Evolutionary conservation across 2,329 filamentous ascomycete genomes (phyloP).

Genomic region (Hortaea werneckii): DNA sequence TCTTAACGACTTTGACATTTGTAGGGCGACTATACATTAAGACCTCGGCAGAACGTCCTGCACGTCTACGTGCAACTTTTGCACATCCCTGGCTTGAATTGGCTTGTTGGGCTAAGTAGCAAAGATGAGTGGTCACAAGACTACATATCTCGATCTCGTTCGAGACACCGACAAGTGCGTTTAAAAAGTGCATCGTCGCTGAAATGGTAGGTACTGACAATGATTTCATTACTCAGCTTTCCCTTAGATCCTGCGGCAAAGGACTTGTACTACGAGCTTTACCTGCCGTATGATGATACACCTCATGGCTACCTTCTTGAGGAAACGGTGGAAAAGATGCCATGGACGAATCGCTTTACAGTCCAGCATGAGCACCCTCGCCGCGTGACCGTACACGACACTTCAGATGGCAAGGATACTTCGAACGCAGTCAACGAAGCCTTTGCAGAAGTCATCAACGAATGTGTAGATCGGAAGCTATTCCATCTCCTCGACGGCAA

Average conservation of each 20-base stretch:
- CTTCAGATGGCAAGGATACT: slow-evolving; percentile 50
- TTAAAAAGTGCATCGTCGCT: too few relatives aligned
- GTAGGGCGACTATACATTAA: too few relatives aligned
- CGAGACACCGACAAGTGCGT: not conserved
- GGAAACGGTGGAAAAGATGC: slow-evolving; percentile 48
- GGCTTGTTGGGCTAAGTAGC: not conserved
- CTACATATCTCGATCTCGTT: not conserved
- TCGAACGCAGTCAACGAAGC: slow-evolving; percentile 47
- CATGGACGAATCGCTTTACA: slow-evolving; percentile 45
- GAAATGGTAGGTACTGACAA: not conserved
- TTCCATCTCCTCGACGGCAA: slow-evolving; percentile 67
- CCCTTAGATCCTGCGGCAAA: slow-evolving; percentile 35
- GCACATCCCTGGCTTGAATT: too few relatives aligned
- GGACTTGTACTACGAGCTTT: slow-evolving; percentile 51
- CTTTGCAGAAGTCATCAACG: slow-evolving; percentile 54
- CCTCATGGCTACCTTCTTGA: slow-evolving; percentile 49
- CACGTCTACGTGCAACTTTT: too few relatives aligned
- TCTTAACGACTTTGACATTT: too few relatives aligned
- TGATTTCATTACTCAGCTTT: slow-evolving; percentile 32
- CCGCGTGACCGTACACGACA: slow-evolving; percentile 22
- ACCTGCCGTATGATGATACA: slow-evolving; percentile 54
- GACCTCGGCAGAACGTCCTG: too few relatives aligned
- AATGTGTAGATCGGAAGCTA: slow-evolving; percentile 33
- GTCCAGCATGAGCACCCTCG: slow-evolving; percentile 32
- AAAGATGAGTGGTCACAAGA: not conserved